These are phyloP conservation scores for Cryptosporidium sp. DNA, from an alignment of 169 alveolate species.

Conservation along the genomic window DNA sequence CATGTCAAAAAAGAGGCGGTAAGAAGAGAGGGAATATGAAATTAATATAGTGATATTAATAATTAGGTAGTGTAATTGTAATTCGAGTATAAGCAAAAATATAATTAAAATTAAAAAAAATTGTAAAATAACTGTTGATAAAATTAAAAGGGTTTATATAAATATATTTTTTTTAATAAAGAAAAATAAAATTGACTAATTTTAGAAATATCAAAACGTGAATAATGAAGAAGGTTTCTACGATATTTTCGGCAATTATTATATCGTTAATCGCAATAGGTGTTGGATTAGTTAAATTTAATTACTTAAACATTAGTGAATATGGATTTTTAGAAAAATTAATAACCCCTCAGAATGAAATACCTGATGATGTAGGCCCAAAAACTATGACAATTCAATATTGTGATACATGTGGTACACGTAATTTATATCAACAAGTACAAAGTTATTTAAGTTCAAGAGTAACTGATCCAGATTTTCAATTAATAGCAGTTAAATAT, in stretches of 20 bases:
- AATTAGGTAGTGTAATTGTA: not conserved
- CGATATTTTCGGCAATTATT: conserved; percentile 31
- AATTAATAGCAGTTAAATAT: conserved; percentile 44
- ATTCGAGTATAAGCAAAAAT: not conserved
- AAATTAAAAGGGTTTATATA: too few relatives aligned
- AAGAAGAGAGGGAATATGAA: not conserved
- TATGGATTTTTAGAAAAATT: conserved; percentile 33
- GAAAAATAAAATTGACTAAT: too few relatives aligned
- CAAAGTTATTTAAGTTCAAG: conserved; percentile 65
- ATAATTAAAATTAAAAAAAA: too few relatives aligned
- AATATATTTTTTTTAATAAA: too few relatives aligned
- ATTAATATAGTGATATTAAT: not conserved
- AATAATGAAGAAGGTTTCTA: conserved; percentile 34
- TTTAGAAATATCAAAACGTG: not conserved
- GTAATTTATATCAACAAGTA: conserved; percentile 65
- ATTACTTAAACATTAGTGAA: conserved; percentile 28
- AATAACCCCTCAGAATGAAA: conserved; percentile 49
- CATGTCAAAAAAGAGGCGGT: not conserved
- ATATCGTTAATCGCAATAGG: conserved; percentile 20
- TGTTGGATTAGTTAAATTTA: conserved; percentile 47
- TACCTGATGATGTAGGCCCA: conserved; percentile 60
- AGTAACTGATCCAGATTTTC: conserved; percentile 70
- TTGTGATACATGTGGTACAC: conserved; percentile 72
- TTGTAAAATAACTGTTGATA: too few relatives aligned
- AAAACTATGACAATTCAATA: conserved; percentile 71